Evolutionary conservation across 2,329 filamentous ascomycete species (phyloP).

Genomic region (Aureobasidium pullulans): DNA sequence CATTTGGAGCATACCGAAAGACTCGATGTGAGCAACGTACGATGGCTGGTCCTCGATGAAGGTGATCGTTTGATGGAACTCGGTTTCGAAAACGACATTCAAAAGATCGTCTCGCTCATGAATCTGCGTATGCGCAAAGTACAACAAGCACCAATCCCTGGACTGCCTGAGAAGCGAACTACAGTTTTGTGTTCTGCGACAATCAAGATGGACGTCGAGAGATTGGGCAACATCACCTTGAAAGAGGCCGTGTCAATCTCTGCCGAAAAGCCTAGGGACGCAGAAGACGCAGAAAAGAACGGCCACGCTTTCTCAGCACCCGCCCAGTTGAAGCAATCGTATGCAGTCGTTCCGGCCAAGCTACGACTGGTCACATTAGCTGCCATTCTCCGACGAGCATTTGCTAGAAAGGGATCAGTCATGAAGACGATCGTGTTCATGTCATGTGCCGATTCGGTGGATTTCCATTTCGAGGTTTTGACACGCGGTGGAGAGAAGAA

Average conservation of each 20-base stretch:
- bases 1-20: constrained; percentile 89
- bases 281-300: constrained; percentile 36
- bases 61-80: constrained; percentile 98
- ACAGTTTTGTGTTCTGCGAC: constrained; percentile 94
- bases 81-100: constrained; percentile 90
- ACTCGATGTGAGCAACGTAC: constrained; percentile 76
- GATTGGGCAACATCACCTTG: constrained; percentile 86
- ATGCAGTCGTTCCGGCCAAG: constrained; percentile 81
- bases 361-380: constrained; percentile 81
- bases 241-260: constrained; percentile 87
- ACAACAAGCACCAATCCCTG: constrained; percentile 52
- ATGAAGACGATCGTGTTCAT: constrained; percentile 98
- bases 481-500: constrained; percentile 34
- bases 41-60: constrained; percentile 93
- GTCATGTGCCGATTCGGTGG: constrained; percentile 91
- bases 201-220: constrained; percentile 95
- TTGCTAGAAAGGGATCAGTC: constrained; percentile 78
- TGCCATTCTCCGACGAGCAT: constrained; percentile 76
- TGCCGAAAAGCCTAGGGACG: constrained; percentile 42
- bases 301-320: constrained; percentile 68
- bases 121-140: constrained; percentile 58
- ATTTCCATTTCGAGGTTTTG: constrained; percentile 89
- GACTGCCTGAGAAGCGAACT: constrained; percentile 67
- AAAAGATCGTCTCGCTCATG: constrained; percentile 74
- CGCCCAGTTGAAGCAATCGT: constrained; percentile 88